Evolutionary conservation across 176 grass and related monocot species (phyloP), one percentile per base, ranked within the genome.

Genomic region (Paspalum notatum): DNA sequence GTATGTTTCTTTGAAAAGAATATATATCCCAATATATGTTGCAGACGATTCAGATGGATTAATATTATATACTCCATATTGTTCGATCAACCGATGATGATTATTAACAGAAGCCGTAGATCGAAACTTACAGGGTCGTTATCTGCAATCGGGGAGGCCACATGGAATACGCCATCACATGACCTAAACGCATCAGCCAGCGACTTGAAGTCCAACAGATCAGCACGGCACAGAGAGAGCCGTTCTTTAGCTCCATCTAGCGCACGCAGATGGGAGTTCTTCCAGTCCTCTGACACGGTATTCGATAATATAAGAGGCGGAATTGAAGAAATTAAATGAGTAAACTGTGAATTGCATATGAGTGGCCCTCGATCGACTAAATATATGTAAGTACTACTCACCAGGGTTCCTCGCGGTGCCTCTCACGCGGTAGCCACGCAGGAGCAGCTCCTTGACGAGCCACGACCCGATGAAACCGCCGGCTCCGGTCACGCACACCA

Each of bases 111-210:
- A 42, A 1, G 14, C 39, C 4, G n/a, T 24, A 42, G 8, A 61
- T 18, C 56, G 9, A 1, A 77, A 48, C 74, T 77, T 3, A 77
- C 74, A 17, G 74, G 74, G 1, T 61, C 74, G 2, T 77, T 46
- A 1, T 77, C 15, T 32, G 80, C 42, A 48, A 90, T 25, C 11
- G 87, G 84, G 57, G 80, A 82, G 12, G 87, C 91, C n/a, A 84
- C 84, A 62, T 93, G 91, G 72, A 93, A 90, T 22, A 93, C 66
- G 37, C 91, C 91, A 24, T 82, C 84, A 12, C 91, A 93, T 14
- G 38, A 66, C 26, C 42, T 55, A 55, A 93, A 83, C 0, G 87
- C 80, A 3, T 40, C 43, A 67, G 58, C 25, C 0, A 86, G 61
- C 6, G 79, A 75, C 26, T 41, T 45, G 25, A 52, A 83, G 63